Evolutionary conservation across 805 yeast species (phyloP).

Genomic region (Candida arabinofermentans): DNA sequence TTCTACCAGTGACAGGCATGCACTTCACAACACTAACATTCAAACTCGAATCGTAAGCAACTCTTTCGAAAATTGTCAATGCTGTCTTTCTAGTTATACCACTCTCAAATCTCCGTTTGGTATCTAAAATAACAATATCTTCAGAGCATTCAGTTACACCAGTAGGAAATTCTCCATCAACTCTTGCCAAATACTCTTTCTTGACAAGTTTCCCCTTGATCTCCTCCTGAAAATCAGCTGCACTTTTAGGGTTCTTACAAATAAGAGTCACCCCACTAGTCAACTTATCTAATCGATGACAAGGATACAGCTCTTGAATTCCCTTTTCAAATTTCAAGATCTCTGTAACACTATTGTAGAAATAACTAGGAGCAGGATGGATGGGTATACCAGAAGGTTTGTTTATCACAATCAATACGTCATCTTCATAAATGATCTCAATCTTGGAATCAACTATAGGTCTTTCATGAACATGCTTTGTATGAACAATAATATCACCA

Average conservation of each 20-base stretch:
- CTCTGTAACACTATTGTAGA: slow-evolving; percentile 43
- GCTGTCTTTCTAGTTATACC: slow-evolving; percentile 25
- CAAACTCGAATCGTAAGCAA: slow-evolving; percentile 27
- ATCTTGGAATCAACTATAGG: slow-evolving; percentile 16
- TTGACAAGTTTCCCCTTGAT: slow-evolving; percentile 30
- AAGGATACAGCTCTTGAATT: slow-evolving; percentile 28
- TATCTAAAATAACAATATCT: slow-evolving; percentile 33
- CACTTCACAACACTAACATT: slow-evolving; percentile 44
- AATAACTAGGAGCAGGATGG: slow-evolving; percentile 47
- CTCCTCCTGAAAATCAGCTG: slow-evolving; percentile 30
- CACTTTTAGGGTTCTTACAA: slow-evolving; percentile 35
- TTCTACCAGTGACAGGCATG: slow-evolving; percentile 48
- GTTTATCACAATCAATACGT: slow-evolving; percentile 37
- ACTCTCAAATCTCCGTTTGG: slow-evolving; percentile 22
- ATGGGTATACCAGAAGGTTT: slow-evolving; percentile 55
- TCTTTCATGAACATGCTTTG: slow-evolving; percentile 30
- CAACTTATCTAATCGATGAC: slow-evolving; percentile 50
- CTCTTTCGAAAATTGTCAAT: slow-evolving; percentile 18
- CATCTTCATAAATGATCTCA: slow-evolving; percentile 20
- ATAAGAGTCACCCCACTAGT: slow-evolving; percentile 51
- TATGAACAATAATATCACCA: slow-evolving; percentile 27
- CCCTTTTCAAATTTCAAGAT: slow-evolving; percentile 34
- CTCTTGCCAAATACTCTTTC: slow-evolving; percentile 47
- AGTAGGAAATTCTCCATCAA: slow-evolving; percentile 38
- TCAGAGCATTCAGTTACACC: slow-evolving; percentile 30